Evolutionary conservation across 192 early-diverging fungal species (phyloP).

Genomic region (Entomortierella lignicola): DNA sequence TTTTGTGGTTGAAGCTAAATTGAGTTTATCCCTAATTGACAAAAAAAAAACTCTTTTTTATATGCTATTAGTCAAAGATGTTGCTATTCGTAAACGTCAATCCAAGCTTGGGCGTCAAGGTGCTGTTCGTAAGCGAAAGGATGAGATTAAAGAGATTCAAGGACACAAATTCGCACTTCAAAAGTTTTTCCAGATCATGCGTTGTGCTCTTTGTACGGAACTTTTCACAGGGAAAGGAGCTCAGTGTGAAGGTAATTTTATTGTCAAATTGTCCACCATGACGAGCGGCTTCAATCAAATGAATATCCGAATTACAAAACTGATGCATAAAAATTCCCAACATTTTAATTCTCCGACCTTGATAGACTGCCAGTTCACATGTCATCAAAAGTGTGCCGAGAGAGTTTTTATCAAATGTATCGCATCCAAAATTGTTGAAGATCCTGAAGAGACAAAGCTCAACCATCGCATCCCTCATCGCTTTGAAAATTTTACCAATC

Average conservation of each 20-base stretch:
- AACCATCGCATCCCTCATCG: constrained; percentile 97
- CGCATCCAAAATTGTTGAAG: constrained; percentile 66
- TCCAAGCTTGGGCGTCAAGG: constrained; percentile 78
- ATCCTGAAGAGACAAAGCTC: constrained; percentile 75
- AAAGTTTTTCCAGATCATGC: constrained; percentile 97
- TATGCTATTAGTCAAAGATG: constrained; percentile 58
- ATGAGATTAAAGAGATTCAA: constrained; percentile 86
- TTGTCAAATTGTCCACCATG: too few relatives aligned
- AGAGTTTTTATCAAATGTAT: constrained; percentile 94
- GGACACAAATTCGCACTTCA: constrained; percentile 95
- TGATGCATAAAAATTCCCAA: too few relatives aligned
- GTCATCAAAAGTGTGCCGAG: constrained; percentile 89
- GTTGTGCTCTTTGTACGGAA: constrained; percentile 95
- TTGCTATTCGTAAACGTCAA: constrained; percentile 59
- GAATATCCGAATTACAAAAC: too few relatives aligned
- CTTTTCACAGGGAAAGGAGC: constrained; percentile 91
- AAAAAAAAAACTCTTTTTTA: neutral
- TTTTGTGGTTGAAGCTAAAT: neutral
- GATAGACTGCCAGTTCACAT: constrained; percentile 90
- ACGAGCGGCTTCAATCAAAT: too few relatives aligned
- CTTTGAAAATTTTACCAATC: constrained; percentile 85
- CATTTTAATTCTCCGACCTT: neutral
- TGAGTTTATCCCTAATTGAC: neutral
- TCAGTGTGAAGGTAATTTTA: constrained; percentile 85
- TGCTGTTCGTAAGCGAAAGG: constrained; percentile 83